Percentiles rank a stretch among this genome's conserved stretches.
These are phyloP conservation scores for Verticillium albo-atrum DNA, from an alignment of 2,329 filamentous ascomycete species.

Conservation along the genomic window DNA sequence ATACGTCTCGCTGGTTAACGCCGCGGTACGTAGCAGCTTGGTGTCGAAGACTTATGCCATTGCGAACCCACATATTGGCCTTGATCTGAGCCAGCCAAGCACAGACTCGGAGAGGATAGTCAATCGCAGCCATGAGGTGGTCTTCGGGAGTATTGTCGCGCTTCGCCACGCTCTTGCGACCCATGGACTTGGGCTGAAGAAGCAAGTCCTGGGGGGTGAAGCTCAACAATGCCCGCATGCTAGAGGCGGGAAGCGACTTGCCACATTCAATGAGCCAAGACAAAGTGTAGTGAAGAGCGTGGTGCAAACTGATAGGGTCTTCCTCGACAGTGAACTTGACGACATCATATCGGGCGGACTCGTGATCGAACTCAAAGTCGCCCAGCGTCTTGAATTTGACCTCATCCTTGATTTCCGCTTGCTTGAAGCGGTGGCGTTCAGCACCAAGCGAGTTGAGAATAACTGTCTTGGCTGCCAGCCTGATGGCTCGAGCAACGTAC, in stretches of 20 bases:
- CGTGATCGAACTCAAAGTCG: constrained; percentile 74
- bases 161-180: constrained; percentile 50
- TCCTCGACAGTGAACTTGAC: constrained; percentile 86
- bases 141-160: constrained; percentile 65
- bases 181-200: constrained; percentile 59
- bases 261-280: constrained; percentile 94
- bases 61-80: constrained; percentile 96
- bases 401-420: constrained; percentile 83
- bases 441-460: constrained; percentile 84
- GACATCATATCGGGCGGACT: constrained; percentile 56
- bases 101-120: constrained; percentile 88
- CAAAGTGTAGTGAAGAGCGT: constrained; percentile 90
- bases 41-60: constrained; percentile 91
- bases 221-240: constrained; percentile 64
- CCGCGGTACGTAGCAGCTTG: constrained; percentile 93
- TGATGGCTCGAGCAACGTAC: constrained; percentile 67
- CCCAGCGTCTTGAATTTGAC: constrained; percentile 73
- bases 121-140: constrained; percentile 81
- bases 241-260: constrained; percentile 64
- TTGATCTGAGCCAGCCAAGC: constrained; percentile 98
- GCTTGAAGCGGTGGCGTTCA: constrained; percentile 80
- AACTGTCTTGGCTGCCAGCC: constrained; percentile 73
- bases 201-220: constrained; percentile 70
- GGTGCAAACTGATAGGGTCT: constrained; percentile 93
- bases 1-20: constrained; percentile 83